phyloP scores from a whole-genome alignment of 2,329 filamentous ascomycete genomes.

The Hymenoscyphus scutula region DNA sequence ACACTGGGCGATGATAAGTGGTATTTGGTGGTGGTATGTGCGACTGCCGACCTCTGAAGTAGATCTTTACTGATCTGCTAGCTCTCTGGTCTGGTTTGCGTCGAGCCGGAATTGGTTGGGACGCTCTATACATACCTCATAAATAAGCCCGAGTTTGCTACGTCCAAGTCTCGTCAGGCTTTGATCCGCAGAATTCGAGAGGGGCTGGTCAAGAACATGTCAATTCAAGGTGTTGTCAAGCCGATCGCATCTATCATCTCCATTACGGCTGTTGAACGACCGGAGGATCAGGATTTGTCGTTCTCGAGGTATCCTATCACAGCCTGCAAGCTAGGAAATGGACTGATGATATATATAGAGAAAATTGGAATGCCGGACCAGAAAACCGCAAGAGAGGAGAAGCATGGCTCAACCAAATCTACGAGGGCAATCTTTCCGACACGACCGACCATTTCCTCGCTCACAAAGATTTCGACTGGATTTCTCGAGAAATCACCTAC shows the following conservation, averaged over 20 bases:
- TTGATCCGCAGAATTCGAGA: conserved; percentile 55
- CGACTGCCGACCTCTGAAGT: background rate
- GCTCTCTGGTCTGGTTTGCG: conserved; percentile 40
- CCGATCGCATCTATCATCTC: conserved; percentile 47
- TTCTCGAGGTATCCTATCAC: conserved; percentile 26
- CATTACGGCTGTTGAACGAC: conserved; percentile 27
- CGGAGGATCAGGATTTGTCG: conserved; percentile 54
- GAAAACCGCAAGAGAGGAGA: conserved; percentile 52
- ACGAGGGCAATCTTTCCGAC: conserved; percentile 31
- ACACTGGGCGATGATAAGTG: conserved; percentile 45
- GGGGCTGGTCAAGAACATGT: conserved; percentile 56
- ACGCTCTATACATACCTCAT: conserved; percentile 57
- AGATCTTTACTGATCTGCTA: conserved; percentile 8
- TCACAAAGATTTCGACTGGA: conserved; percentile 50
- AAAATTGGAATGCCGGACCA: conserved; percentile 57
- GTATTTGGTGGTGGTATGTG: conserved; percentile 44
- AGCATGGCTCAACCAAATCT: conserved; percentile 54
- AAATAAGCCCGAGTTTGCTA: conserved; percentile 45
- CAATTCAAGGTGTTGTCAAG: conserved; percentile 60
- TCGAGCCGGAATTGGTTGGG: conserved; percentile 50
- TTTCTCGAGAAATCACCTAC: conserved; percentile 55
- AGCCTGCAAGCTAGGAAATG: background rate
- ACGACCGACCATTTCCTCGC: conserved; percentile 42
- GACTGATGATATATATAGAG: conserved; percentile 38
- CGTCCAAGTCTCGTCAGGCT: conserved; percentile 43